Evolutionary conservation across 2,329 filamentous ascomycete genomes (phyloP).

Genomic region (Epichloe typhina): DNA sequence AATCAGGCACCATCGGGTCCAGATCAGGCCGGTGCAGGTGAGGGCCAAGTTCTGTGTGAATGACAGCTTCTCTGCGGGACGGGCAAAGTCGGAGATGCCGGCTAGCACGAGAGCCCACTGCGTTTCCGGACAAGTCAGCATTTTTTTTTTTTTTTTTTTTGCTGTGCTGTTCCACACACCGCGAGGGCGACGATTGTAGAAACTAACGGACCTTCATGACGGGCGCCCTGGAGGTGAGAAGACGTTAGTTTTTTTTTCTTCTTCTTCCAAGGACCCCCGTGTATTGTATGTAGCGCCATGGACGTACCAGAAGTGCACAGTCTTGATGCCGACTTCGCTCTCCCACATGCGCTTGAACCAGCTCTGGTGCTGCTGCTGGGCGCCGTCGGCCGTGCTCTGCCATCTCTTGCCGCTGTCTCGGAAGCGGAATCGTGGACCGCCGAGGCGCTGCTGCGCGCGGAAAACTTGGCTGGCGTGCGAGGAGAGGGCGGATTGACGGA

Average conservation of each 20-base stretch:
- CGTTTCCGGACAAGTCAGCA: not conserved
- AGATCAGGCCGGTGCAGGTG: constrained; percentile 85
- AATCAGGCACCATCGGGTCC: constrained; percentile 97
- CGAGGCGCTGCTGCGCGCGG: constrained; percentile 20
- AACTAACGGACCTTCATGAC: constrained; percentile 60
- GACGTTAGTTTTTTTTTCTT: not conserved
- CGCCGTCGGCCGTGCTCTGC: constrained; percentile 51
- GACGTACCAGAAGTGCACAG: constrained; percentile 87
- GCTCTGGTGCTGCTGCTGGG: constrained; percentile 28
- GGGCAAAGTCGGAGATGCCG: constrained; percentile 80
- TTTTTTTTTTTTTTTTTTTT: too few species aligned
- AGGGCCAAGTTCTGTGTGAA: constrained; percentile 85
- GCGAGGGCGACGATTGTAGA: not conserved
- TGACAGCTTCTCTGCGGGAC: constrained; percentile 85
- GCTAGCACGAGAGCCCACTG: constrained; percentile 88
- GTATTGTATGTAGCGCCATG: too few species aligned
- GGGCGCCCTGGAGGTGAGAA: constrained; percentile 52
- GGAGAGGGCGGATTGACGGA: constrained; percentile 33
- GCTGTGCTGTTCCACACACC: not conserved
- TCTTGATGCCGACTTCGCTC: constrained; percentile 72
- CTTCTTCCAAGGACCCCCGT: too few species aligned
- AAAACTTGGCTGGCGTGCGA: constrained; percentile 30
- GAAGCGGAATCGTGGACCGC: constrained; percentile 22
- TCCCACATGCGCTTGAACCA: constrained; percentile 74
- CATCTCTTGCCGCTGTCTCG: constrained; percentile 42